Evolutionary conservation across 768 basidiomycete genomes (phyloP).

Genomic region (Russula foetens): DNA sequence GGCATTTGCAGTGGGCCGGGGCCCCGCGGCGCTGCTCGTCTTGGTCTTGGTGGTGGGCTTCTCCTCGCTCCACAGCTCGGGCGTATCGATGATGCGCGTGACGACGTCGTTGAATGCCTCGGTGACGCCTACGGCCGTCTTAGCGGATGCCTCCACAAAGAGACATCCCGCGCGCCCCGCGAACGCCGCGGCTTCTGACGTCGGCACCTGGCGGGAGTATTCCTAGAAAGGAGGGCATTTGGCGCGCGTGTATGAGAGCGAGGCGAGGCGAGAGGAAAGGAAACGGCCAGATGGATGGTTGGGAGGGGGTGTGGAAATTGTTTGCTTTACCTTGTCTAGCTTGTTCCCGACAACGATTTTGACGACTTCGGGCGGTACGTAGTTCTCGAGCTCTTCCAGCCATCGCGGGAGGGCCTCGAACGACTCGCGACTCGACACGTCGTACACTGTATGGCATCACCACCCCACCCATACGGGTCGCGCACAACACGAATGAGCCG

Average conservation of each 20-base stretch:
- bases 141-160: slow-evolving; percentile 90
- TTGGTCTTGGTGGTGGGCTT: slow-evolving; percentile 21
- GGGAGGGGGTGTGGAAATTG: too few species aligned
- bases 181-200: slow-evolving; percentile 69
- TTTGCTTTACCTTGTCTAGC: slow-evolving; percentile 64
- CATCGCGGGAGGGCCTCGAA: slow-evolving; percentile 93
- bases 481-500: background rate
- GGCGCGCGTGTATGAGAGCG: background rate
- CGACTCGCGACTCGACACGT: slow-evolving; percentile 85
- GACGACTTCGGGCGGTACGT: slow-evolving; percentile 76
- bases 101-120: slow-evolving; percentile 77
- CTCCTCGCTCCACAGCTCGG: slow-evolving; percentile 59
- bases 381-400: slow-evolving; percentile 90
- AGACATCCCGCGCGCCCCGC: slow-evolving; percentile 74
- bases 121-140: slow-evolving; percentile 77
- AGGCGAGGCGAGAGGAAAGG: background rate
- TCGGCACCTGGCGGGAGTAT: slow-evolving; percentile 80
- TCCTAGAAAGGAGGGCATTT: slow-evolving; percentile 42
- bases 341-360: slow-evolving; percentile 96
- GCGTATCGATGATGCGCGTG: slow-evolving; percentile 72
- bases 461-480: background rate
- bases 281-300: background rate
- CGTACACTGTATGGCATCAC: slow-evolving; percentile 59
- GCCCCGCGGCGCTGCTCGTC: background rate
- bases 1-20: background rate